Evolutionary conservation across 2,329 filamentous ascomycete genomes (phyloP).

Genomic region (Apiospora rasikravindrae): DNA sequence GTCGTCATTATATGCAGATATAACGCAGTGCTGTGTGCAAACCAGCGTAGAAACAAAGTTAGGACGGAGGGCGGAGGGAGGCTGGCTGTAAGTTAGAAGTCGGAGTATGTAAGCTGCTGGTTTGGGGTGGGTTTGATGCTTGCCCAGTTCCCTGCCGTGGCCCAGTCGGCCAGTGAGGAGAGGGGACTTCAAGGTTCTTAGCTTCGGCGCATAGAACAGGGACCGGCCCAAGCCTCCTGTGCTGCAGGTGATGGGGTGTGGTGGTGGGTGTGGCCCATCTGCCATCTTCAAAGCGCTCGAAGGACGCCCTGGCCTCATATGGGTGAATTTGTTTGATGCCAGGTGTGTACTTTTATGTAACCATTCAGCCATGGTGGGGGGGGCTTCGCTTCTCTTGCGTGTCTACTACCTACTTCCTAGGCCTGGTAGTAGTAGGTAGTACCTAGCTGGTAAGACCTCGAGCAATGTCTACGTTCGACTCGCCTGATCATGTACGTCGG

Average conservation of each 20-base stretch:
- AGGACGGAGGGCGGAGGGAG: not conserved
- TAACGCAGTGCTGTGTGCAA: not conserved
- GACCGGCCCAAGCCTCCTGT: constrained; percentile 4
- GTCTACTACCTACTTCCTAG: too few relatives aligned
- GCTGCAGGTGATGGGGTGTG: constrained; percentile 13
- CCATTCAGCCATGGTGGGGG: not conserved
- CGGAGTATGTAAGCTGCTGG: constrained; percentile 5
- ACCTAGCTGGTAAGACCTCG: not conserved
- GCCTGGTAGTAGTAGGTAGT: too few relatives aligned
- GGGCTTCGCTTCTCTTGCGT: too few relatives aligned
- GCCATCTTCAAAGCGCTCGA: not conserved
- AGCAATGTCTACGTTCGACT: not conserved
- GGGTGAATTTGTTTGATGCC: not conserved
- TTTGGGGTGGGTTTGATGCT: not conserved
- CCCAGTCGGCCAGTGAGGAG: not conserved
- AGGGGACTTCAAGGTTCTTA: not conserved
- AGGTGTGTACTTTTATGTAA: not conserved
- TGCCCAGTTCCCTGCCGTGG: not conserved
- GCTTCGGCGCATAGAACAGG: constrained; percentile 16
- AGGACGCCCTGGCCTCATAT: not conserved
- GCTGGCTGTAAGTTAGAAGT: not conserved
- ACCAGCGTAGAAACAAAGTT: not conserved
- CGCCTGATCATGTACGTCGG: too few relatives aligned
- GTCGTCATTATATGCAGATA: not conserved
- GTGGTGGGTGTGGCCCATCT: not conserved